A percentile compares a stretch with the other conserved stretches of the same genome.
Conservation (phyloP, 192 early-diverging fungal genomes). For the Umbelopsis sp. region DNA sequence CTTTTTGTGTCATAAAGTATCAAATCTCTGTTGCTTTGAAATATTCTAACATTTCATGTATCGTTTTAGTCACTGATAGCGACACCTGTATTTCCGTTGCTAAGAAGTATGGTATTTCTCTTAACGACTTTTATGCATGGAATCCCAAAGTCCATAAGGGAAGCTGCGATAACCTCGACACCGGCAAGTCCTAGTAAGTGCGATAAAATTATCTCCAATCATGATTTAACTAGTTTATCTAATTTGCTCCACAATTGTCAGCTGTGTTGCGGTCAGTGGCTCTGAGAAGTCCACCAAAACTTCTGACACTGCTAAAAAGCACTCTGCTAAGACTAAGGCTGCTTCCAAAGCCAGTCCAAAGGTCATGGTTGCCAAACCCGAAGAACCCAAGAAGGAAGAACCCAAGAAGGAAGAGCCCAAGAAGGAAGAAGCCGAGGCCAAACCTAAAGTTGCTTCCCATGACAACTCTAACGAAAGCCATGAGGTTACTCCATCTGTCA, state of each 20-base stretch:
- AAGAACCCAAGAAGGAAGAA: too few relatives aligned
- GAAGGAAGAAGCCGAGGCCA: neutral
- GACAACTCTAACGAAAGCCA: neutral
- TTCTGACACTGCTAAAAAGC: neutral
- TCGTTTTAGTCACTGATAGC: slow-evolving; percentile 13
- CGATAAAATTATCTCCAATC: neutral
- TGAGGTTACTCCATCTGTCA: neutral
- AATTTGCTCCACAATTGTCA: neutral
- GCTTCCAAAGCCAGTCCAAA: neutral
- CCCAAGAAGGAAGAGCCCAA: too few relatives aligned
- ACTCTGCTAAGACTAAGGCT: slow-evolving; percentile 1
- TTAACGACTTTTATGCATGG: slow-evolving; percentile 30
- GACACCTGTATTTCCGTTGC: slow-evolving; percentile 30
- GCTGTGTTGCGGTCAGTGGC: slow-evolving; percentile 7
- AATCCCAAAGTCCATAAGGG: slow-evolving; percentile 32
- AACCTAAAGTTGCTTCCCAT: neutral
- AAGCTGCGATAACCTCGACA: slow-evolving; percentile 30
- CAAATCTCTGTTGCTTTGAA: neutral
- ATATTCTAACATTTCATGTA: neutral
- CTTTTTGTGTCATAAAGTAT: neutral
- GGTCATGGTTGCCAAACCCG: too few relatives aligned
- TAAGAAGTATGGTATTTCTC: slow-evolving; percentile 24
- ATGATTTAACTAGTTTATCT: too few relatives aligned
- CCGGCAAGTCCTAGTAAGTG: slow-evolving; percentile 8
- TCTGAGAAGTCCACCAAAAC: neutral